Base-by-base conservation (phyloP, 495 filamentous ascomycete genomes). In the Talaromyces thailandensis region DNA sequence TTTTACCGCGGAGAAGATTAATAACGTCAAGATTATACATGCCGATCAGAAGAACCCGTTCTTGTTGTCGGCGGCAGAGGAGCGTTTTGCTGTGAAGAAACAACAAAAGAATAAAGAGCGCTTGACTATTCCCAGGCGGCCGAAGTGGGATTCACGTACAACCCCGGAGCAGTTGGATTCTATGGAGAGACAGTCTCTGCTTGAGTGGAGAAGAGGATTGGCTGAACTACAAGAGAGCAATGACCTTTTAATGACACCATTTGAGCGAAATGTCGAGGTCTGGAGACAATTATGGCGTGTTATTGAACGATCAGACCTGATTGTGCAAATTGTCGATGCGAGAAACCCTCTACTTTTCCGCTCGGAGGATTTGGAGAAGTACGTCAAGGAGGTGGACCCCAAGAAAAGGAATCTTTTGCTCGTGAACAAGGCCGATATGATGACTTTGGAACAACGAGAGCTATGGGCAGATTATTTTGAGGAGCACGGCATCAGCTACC, bases 341-440 rank as follows among this genome's bases (percentile, higher is more conserved):
- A 80, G 95, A 64, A 96, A 97, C 74, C 95, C 95, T 5, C 79
- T 98, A 11, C 82, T 96, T 67, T 99, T 98, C 76, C 85, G 95
- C 16, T 96, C 86, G 11, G 93, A 96, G 69, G 95, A 98, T 76
- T 73, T 99, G 56, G 95, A 97, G 69, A 81, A 75, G 60, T 99
- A 99, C 66, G 94, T 98, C 55, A 92, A 94, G 77, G 91, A 96
- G 72, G 89, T 98, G 28, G 88, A 91, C 69, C 73, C 86, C 1
- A 84, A 82, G 69, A 99, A 99, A 81, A 82, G 89, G 65, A 99
- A 99, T 71, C 69, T 99, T 67, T 74, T 99, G 52, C 77, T 99
- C 40, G 91, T 99, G 60, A 99, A 99, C 78, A 99, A 99, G 82
- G 93, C 95, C 45, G 95, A 99, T 79, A 96, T 99, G 95, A 91